A percentile compares a stretch with the other conserved stretches of the same genome.
phyloP scores from a whole-genome alignment of 140 eudicot genomes.

The Senecio squalidus region DNA sequence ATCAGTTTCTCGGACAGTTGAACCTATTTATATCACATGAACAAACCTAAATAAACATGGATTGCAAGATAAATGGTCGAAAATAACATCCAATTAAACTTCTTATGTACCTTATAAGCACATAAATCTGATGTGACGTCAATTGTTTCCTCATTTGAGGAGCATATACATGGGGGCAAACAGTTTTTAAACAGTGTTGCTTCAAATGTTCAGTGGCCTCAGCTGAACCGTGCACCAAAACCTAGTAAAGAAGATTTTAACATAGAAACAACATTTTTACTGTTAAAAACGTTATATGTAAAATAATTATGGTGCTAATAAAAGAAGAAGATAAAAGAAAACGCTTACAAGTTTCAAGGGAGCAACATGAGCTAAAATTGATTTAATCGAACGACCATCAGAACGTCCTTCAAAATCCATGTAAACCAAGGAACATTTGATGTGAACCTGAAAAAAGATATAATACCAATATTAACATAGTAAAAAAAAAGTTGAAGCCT shows the following conservation, averaged over 20 bases:
- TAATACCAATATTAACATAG: background rate
- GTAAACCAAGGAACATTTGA: slow-evolving; percentile 71
- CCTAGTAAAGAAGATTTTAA: slow-evolving; percentile 36
- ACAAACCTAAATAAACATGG: slow-evolving; percentile 7
- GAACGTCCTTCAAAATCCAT: slow-evolving; percentile 99
- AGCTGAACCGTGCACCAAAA: slow-evolving; percentile 97
- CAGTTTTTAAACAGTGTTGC: slow-evolving; percentile 83
- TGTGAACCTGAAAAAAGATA: slow-evolving; percentile 64
- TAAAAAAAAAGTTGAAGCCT: background rate
- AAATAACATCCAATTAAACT: background rate
- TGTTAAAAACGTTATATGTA: background rate
- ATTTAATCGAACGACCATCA: slow-evolving; percentile 92
- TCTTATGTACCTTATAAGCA: slow-evolving; percentile 73
- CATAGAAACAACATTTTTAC: background rate
- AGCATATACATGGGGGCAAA: slow-evolving; percentile 90
- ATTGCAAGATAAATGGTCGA: background rate
- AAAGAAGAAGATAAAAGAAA: background rate
- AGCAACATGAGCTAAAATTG: slow-evolving; percentile 89
- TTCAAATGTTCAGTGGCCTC: slow-evolving; percentile 99
- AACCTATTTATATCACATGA: slow-evolving; percentile 52
- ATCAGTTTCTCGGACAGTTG: slow-evolving; percentile 98
- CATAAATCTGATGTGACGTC: slow-evolving; percentile 97
- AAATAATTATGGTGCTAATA: background rate
- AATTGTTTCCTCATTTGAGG: slow-evolving; percentile 86
- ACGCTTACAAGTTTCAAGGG: slow-evolving; percentile 89